Evolutionary conservation across 768 basidiomycete genomes (phyloP), one percentile per base, ranked within the genome.

Genomic region (Tubosaeta sp.): DNA sequence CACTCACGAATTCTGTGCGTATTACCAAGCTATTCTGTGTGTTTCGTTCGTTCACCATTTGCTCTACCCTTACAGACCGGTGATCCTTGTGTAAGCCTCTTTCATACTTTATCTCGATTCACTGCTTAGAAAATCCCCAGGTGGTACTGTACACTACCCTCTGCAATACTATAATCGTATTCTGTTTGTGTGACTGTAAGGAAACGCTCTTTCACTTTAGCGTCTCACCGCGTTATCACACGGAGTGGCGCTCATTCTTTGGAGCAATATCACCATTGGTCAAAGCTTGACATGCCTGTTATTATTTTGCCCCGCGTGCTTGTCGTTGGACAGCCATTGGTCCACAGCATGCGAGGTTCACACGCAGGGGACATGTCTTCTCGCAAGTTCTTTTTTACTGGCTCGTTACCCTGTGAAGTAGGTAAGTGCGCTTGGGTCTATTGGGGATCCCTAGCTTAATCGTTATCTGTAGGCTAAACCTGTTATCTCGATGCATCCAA

Each of bases 1-100:
- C 64, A 97, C 93, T 25, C 89, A 90, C 72, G 95, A 96, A 57
- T 99, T 99, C 70, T 99, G 94, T 85, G 62, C 65, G 83, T 87
- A 35, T 36, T 41, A 19, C 24, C 35, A n/a, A 38, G 21, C 27
- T 34, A 22, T 41, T 25, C 41, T 44, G 21, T 47, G 13, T 18
- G 36, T 12, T 32, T 49, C 3, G 1, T 39, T 55, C n/a, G 18
- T 54, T 56, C 21, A 65, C 40, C n/a, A 32, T 14, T 6, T 25
- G 6, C 13, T 16, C 19, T 18, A 35, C 38, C 12, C 25, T 21
- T 63, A 10, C 59, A 78, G 76, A 77, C 52, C 77, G 76, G 64
- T 73, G 49, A 64, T 54, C 24, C 25, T 43, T 56, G 48, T 54
- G 71, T 71, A 57, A 78, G 80, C 76, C 50, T 68, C 67, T 59